phyloP scores from a whole-genome alignment of 2,329 filamentous ascomycete genomes.

The Botrytis cinerea region DNA sequence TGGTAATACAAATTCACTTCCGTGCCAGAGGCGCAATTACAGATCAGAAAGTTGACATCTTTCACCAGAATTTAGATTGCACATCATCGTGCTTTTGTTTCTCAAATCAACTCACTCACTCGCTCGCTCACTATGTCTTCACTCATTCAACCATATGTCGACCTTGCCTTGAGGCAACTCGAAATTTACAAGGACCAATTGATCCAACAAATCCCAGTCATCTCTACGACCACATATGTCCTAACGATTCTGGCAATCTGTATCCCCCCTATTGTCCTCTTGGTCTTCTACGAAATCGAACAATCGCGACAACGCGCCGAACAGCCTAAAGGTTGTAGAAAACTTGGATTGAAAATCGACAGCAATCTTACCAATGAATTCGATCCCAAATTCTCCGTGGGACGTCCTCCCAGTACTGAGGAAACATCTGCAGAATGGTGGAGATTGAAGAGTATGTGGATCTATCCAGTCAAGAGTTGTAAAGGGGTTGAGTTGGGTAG shows the following conservation, averaged over 20 bases:
- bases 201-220: constrained; percentile 34
- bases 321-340: constrained; percentile 53
- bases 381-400: constrained; percentile 50
- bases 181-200: constrained; percentile 37
- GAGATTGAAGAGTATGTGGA: constrained; percentile 68
- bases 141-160: constrained; percentile 35
- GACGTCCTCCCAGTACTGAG: constrained; percentile 42
- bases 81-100: constrained; percentile 33
- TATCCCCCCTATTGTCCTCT: constrained; percentile 39
- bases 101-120: constrained; percentile 4
- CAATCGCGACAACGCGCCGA: constrained; percentile 39
- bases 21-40: not conserved
- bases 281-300: constrained; percentile 41
- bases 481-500: constrained; percentile 70
- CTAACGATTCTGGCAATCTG: constrained; percentile 40
- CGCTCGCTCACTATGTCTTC: constrained; percentile 32
- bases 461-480: constrained; percentile 86
- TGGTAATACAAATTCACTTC: constrained; percentile 28
- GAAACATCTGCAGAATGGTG: constrained; percentile 44
- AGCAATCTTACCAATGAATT: constrained; percentile 60
- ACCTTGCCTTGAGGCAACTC: constrained; percentile 36
- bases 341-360: constrained; percentile 50
- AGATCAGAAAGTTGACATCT: constrained; percentile 26
- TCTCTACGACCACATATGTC: constrained; percentile 40
- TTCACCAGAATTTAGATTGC: constrained; percentile 34